Evolutionary conservation across 2,329 filamentous ascomycete species (phyloP).

Genomic region (Pseudogymnoascus sp.): DNA sequence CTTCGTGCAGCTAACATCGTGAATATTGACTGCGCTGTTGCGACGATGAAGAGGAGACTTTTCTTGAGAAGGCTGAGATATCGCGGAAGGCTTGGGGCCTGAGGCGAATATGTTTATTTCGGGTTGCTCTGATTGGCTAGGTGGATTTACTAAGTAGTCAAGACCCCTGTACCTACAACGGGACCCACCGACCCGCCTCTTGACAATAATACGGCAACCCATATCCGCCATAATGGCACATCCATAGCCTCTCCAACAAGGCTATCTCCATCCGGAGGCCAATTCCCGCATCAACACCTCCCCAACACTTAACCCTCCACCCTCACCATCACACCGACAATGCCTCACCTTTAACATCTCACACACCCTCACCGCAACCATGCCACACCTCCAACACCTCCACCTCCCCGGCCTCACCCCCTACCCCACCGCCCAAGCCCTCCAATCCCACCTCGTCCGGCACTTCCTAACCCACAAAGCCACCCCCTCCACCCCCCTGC

Average conservation of each 20-base stretch:
- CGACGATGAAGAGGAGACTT: neutral
- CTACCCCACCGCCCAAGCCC: conserved; percentile 43
- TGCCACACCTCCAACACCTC: conserved; percentile 45
- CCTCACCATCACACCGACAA: neutral
- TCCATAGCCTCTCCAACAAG: neutral
- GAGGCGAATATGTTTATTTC: neutral
- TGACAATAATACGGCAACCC: neutral
- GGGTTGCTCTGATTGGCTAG: neutral
- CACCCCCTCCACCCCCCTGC: conserved; percentile 34
- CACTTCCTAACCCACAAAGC: conserved; percentile 53
- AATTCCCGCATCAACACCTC: neutral
- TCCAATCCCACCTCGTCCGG: conserved; percentile 49
- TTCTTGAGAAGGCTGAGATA: conserved; percentile 1
- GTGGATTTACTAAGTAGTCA: neutral
- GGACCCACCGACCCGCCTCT: neutral
- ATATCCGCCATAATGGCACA: neutral
- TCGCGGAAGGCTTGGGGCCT: neutral
- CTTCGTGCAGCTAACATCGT: conserved; percentile 25
- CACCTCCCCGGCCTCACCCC: conserved; percentile 45
- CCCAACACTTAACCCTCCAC: neutral
- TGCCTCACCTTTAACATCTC: neutral
- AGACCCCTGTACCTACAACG: neutral
- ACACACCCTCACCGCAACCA: neutral
- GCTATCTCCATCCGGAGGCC: neutral
- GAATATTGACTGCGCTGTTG: neutral